These are phyloP conservation scores for Annulohypoxylon maeteangense DNA, from an alignment of 495 filamentous ascomycete genomes.

Conservation along the genomic window DNA sequence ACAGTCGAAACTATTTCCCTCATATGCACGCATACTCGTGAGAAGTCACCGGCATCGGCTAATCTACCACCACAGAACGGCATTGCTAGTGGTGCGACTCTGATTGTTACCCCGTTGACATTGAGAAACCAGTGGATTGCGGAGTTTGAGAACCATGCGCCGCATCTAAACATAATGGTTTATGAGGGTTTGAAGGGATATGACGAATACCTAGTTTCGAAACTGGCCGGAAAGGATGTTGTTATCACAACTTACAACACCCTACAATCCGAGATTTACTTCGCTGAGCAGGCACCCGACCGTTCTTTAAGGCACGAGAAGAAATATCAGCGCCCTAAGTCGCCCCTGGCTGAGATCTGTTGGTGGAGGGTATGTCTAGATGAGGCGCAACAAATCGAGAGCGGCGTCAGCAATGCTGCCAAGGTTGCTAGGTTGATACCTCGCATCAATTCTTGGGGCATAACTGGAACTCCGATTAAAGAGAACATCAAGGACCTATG, in stretches of 20 bases:
- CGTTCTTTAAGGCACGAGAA: constrained; percentile 73
- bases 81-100: constrained; percentile 69
- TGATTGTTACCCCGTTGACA: constrained; percentile 86
- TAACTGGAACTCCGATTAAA: constrained; percentile 91
- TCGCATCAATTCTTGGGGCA: constrained; percentile 86
- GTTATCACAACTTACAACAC: constrained; percentile 89
- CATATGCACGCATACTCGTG: constrained; percentile 69
- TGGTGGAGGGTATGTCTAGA: constrained; percentile 97
- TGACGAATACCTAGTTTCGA: constrained; percentile 57
- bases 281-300: constrained; percentile 69
- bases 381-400: constrained; percentile 96
- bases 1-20: constrained; percentile 89
- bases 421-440: constrained; percentile 82
- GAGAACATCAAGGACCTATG: constrained; percentile 77
- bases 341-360: constrained; percentile 78
- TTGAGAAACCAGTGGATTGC: constrained; percentile 89
- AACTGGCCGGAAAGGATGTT: constrained; percentile 72
- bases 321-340: constrained; percentile 72
- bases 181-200: constrained; percentile 61
- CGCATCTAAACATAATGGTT: constrained; percentile 50
- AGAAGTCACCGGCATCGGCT: constrained; percentile 14
- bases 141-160: constrained; percentile 75
- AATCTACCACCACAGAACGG: constrained; percentile 51
- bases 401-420: constrained; percentile 83
- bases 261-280: constrained; percentile 80